Evolutionary conservation across 352 stramenopile species (phyloP).

Genomic region (Phytopythium ostracodes): DNA sequence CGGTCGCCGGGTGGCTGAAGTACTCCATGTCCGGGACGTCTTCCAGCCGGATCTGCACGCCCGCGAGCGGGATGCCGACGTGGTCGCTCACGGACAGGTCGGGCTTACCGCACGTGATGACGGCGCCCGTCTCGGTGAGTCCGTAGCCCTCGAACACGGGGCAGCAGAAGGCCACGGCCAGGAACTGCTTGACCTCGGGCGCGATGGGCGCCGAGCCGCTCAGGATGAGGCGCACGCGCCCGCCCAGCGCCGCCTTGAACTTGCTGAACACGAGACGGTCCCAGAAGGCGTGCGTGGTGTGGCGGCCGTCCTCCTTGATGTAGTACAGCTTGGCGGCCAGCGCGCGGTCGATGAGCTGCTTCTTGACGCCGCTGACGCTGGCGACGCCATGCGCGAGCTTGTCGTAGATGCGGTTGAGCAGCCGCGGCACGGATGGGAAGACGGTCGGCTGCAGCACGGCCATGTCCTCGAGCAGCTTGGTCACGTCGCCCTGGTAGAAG

Average conservation of each 20-base stretch:
- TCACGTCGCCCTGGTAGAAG: conserved; percentile 88
- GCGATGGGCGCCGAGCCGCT: conserved; percentile 90
- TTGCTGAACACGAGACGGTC: conserved; percentile 94
- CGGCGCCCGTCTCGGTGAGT: conserved; percentile 90
- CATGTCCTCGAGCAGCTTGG: conserved; percentile 87
- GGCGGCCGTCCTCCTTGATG: conserved; percentile 27
- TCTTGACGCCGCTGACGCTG: conserved; percentile 70
- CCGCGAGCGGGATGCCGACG: conserved; percentile 84
- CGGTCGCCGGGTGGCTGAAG: conserved; percentile 25
- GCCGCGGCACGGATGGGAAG: conserved; percentile 85
- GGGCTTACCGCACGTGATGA: conserved; percentile 58
- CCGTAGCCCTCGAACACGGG: conserved; percentile 92
- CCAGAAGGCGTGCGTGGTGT: conserved; percentile 71
- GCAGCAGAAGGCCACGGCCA: conserved; percentile 87
- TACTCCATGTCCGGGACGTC: conserved; percentile 96
- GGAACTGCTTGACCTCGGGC: conserved; percentile 91
- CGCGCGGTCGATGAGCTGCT: conserved; percentile 81
- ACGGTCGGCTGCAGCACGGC: conserved; percentile 82
- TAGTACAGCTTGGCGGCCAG: conserved; percentile 54
- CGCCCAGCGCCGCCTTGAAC: conserved; percentile 87
- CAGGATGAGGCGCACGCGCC: conserved; percentile 87
- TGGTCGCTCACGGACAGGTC: conserved; percentile 63
- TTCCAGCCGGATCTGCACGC: conserved; percentile 85
- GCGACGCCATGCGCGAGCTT: conserved; percentile 67
- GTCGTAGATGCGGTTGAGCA: conserved; percentile 94